Evolutionary conservation across 2,329 filamentous ascomycete species (phyloP).

Genomic region (Fusarium stilboides): DNA sequence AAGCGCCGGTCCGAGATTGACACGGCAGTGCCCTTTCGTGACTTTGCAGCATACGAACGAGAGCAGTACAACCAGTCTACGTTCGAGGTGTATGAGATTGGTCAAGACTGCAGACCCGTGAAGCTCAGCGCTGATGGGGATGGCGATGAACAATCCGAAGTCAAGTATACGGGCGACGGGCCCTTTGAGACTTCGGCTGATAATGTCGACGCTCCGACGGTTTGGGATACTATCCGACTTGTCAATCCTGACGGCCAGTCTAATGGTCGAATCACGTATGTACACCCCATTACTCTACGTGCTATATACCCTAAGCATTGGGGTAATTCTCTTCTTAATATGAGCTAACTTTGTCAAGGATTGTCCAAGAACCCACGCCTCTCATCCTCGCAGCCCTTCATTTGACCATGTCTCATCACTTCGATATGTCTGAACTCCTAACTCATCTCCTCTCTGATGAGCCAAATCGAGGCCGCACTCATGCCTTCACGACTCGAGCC

Average conservation of each 20-base stretch:
- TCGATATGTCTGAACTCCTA: slow-evolving; percentile 75
- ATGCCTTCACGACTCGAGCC: slow-evolving; percentile 66
- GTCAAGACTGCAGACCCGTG: slow-evolving; percentile 59
- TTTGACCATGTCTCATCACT: slow-evolving; percentile 69
- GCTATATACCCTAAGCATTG: too few species aligned
- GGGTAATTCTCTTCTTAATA: background rate
- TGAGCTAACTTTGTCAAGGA: slow-evolving; percentile 54
- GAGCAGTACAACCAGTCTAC: slow-evolving; percentile 64
- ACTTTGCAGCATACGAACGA: slow-evolving; percentile 56
- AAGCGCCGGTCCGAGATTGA: slow-evolving; percentile 55
- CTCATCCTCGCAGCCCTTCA: slow-evolving; percentile 73
- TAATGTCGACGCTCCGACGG: slow-evolving; percentile 57
- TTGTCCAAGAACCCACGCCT: slow-evolving; percentile 73
- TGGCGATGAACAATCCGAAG: slow-evolving; percentile 42
- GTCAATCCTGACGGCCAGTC: slow-evolving; percentile 58
- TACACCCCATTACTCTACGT: slow-evolving; percentile 41
- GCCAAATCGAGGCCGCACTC: slow-evolving; percentile 60
- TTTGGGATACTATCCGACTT: slow-evolving; percentile 60
- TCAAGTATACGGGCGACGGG: slow-evolving; percentile 48
- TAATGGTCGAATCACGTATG: slow-evolving; percentile 70
- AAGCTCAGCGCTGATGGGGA: slow-evolving; percentile 52
- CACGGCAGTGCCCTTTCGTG: slow-evolving; percentile 50
- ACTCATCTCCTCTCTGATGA: slow-evolving; percentile 66
- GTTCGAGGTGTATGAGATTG: slow-evolving; percentile 72
- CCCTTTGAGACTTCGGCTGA: slow-evolving; percentile 48